Percentiles rank a stretch among this genome's conserved stretches.
phyloP scores from a whole-genome alignment of 495 filamentous ascomycete genomes.

The Tuber microsphaerosporum region DNA sequence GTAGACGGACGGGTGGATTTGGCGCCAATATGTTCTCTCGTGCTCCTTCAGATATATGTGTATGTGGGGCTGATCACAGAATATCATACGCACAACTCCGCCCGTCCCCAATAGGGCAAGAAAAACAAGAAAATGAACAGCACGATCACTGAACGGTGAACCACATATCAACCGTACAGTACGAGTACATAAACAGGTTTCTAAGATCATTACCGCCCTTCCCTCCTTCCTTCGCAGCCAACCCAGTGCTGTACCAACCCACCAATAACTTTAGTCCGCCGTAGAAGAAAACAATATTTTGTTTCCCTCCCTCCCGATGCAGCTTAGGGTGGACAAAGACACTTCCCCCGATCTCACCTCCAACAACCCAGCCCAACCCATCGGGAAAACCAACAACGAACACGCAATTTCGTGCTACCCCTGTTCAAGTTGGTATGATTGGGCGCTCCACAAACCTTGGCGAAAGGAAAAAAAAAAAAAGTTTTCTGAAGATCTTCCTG shows the following conservation, averaged over 20 bases:
- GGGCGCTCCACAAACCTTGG: background rate
- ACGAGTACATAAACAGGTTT: background rate
- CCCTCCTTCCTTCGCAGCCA: background rate
- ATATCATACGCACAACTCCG: background rate
- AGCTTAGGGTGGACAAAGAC: too few relatives aligned
- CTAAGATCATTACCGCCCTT: background rate
- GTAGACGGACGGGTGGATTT: background rate
- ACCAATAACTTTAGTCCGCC: too few relatives aligned
- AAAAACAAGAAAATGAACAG: too few relatives aligned
- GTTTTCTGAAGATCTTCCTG: background rate
- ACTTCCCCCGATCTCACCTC: background rate
- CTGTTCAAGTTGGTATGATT: constrained; percentile 1
- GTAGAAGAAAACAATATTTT: background rate
- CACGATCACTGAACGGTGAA: background rate
- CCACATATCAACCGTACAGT: background rate
- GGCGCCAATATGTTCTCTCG: background rate
- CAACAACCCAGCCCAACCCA: background rate
- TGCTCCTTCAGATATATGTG: background rate
- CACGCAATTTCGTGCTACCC: background rate
- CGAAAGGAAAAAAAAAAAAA: background rate
- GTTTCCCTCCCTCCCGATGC: background rate
- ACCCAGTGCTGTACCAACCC: background rate
- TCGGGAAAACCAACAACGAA: background rate
- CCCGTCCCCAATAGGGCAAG: background rate
- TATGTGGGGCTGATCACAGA: background rate